These are phyloP conservation scores for Zasmidium citrigriseum DNA, from an alignment of 2,329 filamentous ascomycete species.

Conservation along the genomic window DNA sequence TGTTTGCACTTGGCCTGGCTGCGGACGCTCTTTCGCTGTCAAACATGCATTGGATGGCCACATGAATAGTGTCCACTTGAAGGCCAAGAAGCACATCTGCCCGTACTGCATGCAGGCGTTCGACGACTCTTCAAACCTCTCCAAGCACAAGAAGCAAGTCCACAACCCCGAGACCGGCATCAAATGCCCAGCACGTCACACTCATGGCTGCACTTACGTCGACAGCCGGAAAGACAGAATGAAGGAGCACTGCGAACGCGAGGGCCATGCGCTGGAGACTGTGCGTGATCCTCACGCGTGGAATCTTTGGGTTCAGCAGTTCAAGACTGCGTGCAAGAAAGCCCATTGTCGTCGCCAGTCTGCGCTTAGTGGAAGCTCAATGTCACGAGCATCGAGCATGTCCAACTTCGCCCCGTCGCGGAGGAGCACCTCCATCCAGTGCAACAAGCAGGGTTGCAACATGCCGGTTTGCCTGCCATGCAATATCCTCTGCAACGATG, in stretches of 20 bases:
- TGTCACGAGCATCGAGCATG: constrained; percentile 20
- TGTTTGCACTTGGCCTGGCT: constrained; percentile 47
- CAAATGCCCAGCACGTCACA: constrained; percentile 25
- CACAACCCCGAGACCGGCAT: constrained; percentile 27
- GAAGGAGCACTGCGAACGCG: constrained; percentile 29
- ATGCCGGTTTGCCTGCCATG: constrained; percentile 28
- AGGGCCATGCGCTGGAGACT: constrained; percentile 25
- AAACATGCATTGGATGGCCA: constrained; percentile 62
- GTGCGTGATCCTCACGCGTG: constrained; percentile 24
- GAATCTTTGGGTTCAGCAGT: constrained; percentile 27
- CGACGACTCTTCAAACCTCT: constrained; percentile 37
- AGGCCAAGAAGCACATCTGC: constrained; percentile 46
- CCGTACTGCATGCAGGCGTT: constrained; percentile 37
- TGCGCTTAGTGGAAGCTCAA: constrained; percentile 12
- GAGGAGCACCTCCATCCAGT: constrained; percentile 19
- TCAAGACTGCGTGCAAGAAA: constrained; percentile 24
- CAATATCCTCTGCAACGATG: constrained; percentile 26
- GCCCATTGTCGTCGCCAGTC: constrained; percentile 19
- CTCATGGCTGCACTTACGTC: constrained; percentile 25
- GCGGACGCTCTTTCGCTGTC: constrained; percentile 62
- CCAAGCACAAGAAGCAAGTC: constrained; percentile 35
- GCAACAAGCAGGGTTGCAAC: constrained; percentile 26
- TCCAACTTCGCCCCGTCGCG: constrained; percentile 15
- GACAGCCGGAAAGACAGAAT: constrained; percentile 28
- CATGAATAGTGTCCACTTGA: constrained; percentile 58